Base-by-base conservation (phyloP, 805 yeast species). In the Candida nonsorbophila region DNA sequence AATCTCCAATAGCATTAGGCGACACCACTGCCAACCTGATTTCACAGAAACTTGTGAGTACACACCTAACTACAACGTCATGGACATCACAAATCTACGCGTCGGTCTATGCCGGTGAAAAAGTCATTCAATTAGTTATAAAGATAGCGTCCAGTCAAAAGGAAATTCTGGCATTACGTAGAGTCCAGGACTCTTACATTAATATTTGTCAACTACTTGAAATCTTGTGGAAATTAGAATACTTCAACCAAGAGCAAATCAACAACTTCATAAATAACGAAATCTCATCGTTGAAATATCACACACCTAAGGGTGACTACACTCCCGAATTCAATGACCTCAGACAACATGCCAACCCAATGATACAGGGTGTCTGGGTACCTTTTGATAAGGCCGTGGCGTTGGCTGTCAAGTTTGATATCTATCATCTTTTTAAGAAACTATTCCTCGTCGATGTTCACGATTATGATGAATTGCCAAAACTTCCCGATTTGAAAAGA, bases 391-490 rank as follows among this genome's bases (percentile, higher is more conserved):
- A 55, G 40, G 69, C 69, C 2, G 65, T 64, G 11, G 32, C 42
- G 13, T 34, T 64, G n/a, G 60, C 67, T 8, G 41, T 53, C 15
- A 54, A 54, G 29, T 61, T 63, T 33, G 68, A 62, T 40, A 42
- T 63, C 20, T 64, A 64, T 42, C 58, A 54, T 29, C 34, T 61
- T 25, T 44, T 51, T 16, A 62, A 62, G 43, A 45, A 41, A 32
- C 42, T 64, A 25, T 61, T 63, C 30, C 44, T 64, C 30, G 52
- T 64, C n/a, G 69, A 64, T 36, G 71, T 64, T 21, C 71, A 64
- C 36, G 69, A 62, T 33, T 63, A 44, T 36, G 68, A 62, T 30
- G 45, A 44, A 32, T 48, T 64, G 16, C 67, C 67, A 6, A 47
- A 42, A 33, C 44, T 49, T 22, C 29, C 25, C 8, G 50, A 43